phyloP scores from a whole-genome alignment of 495 filamentous ascomycete genomes.

The Aspergillus incahuasiensis region DNA sequence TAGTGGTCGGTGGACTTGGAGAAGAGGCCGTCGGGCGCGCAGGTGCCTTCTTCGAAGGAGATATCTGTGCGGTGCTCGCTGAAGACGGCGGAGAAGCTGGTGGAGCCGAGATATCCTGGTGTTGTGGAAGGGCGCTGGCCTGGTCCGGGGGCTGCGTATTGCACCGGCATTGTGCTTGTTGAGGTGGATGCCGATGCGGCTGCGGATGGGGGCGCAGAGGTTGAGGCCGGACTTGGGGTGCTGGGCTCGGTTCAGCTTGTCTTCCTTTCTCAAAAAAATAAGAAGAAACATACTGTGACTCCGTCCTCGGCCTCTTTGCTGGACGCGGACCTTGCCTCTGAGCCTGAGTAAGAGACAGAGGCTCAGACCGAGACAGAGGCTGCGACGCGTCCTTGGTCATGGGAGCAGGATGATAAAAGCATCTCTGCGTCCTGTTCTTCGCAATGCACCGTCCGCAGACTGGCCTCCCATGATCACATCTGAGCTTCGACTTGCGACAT shows the following conservation, averaged over 20 bases:
- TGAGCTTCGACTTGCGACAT: conserved; percentile 49
- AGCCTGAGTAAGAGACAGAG: too few relatives aligned
- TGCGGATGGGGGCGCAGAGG: conserved; percentile 15
- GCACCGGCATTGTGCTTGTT: too few relatives aligned
- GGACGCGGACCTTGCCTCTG: too few relatives aligned
- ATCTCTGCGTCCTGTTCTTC: conserved; percentile 31
- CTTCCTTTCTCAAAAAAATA: too few relatives aligned
- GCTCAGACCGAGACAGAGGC: neutral
- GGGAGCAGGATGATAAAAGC: conserved; percentile 43
- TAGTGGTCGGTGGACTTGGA: conserved; percentile 25
- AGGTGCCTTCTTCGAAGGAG: conserved; percentile 33
- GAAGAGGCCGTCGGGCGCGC: conserved; percentile 26
- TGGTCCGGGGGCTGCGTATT: conserved; percentile 21
- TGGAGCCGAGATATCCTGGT: conserved; percentile 48
- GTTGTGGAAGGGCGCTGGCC: conserved; percentile 22
- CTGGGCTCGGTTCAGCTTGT: too few relatives aligned
- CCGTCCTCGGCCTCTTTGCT: conserved; percentile 10
- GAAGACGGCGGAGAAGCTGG: conserved; percentile 46
- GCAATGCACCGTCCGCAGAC: conserved; percentile 33
- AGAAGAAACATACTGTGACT: conserved; percentile 23
- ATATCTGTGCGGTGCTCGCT: conserved; percentile 36
- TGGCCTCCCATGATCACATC: conserved; percentile 43
- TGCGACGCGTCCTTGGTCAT: conserved; percentile 32
- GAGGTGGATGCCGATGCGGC: conserved; percentile 3
- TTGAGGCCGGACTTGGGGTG: conserved; percentile 27